These are phyloP conservation scores for Globisporangium uncinulatum DNA, from an alignment of 352 stramenopile genomes.

Conservation along the genomic window DNA sequence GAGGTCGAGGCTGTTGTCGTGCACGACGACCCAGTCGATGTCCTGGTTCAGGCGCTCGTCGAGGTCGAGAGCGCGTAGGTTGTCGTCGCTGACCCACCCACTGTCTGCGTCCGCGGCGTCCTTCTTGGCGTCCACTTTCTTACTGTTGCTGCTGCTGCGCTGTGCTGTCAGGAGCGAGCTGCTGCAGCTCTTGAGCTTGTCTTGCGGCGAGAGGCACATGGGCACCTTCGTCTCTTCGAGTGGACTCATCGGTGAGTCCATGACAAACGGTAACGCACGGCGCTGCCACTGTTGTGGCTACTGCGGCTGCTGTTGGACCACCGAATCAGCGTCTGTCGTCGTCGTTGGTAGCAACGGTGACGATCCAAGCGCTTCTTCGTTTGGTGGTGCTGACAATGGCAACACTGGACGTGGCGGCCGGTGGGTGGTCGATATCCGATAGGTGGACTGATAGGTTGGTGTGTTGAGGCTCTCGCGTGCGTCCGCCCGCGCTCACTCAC, in stretches of 20 bases:
- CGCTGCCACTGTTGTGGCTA: no score
- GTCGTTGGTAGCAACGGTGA: background rate
- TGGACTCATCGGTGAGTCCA: slow-evolving; percentile 22
- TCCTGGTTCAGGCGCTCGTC: slow-evolving; percentile 74
- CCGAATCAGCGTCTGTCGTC: background rate
- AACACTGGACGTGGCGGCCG: no score
- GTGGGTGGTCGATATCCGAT: background rate
- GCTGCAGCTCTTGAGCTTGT: slow-evolving; percentile 43
- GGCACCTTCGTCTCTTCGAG: slow-evolving; percentile 41
- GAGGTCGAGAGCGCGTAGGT: slow-evolving; percentile 65
- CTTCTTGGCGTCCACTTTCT: slow-evolving; percentile 21
- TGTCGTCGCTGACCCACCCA: slow-evolving; percentile 78
- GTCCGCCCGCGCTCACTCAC: slow-evolving; percentile 13
- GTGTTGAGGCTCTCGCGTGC: background rate
- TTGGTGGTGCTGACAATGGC: no score
- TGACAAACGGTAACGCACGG: background rate
- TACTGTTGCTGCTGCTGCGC: slow-evolving; percentile 22
- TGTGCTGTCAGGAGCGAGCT: slow-evolving; percentile 17
- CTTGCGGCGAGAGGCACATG: slow-evolving; percentile 65
- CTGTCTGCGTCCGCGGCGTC: slow-evolving; percentile 38
- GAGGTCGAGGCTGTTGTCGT: slow-evolving; percentile 64
- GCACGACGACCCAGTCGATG: slow-evolving; percentile 75
- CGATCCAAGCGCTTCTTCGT: no score
- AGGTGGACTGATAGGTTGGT: background rate
- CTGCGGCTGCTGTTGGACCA: background rate